phyloP scores from a whole-genome alignment of 2,329 filamentous ascomycete genomes.

The Onygenales sp. region DNA sequence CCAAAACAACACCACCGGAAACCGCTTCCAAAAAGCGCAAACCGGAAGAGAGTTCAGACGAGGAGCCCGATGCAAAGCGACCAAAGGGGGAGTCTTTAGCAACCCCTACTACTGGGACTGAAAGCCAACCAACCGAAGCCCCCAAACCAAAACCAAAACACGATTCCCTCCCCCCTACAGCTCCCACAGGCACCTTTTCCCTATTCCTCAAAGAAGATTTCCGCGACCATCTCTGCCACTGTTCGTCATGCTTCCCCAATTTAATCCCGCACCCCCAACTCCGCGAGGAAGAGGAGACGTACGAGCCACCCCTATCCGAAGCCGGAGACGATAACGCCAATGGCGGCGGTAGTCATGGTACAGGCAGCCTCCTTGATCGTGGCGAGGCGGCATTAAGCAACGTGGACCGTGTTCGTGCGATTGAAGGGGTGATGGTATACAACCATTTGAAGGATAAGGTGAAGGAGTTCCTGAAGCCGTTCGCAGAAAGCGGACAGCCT shows the following conservation, averaged over 20 bases:
- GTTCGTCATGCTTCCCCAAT: slow-evolving; percentile 65
- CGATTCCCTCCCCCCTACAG: slow-evolving; percentile 43
- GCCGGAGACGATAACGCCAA: slow-evolving; percentile 46
- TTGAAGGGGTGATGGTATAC: slow-evolving; percentile 97
- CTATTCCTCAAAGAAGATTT: slow-evolving; percentile 76
- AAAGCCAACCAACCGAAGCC: slow-evolving; percentile 44
- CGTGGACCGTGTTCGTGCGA: slow-evolving; percentile 84
- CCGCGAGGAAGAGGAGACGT: slow-evolving; percentile 86
- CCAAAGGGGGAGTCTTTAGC: slow-evolving; percentile 34
- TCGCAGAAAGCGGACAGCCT: slow-evolving; percentile 78
- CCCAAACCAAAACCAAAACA: slow-evolving; percentile 54
- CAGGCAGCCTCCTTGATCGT: slow-evolving; percentile 76
- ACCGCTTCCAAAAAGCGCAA: slow-evolving; percentile 55
- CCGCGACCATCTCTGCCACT: slow-evolving; percentile 73
- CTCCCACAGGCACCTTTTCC: slow-evolving; percentile 56
- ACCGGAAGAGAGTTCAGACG: slow-evolving; percentile 40
- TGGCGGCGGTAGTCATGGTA: slow-evolving; percentile 52
- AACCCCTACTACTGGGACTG: slow-evolving; percentile 49
- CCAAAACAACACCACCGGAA: slow-evolving; percentile 11
- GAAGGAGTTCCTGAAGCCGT: slow-evolving; percentile 89
- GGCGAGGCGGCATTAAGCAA: slow-evolving; percentile 88
- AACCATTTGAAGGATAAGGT: slow-evolving; percentile 92
- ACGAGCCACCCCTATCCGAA: slow-evolving; percentile 80
- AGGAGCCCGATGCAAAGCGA: slow-evolving; percentile 40
- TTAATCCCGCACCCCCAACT: slow-evolving; percentile 67